A percentile compares a stretch with the other conserved stretches of the same genome.
These are phyloP conservation scores for Biscutella laevigata DNA, from an alignment of 441 rosid species.

Conservation along the genomic window DNA sequence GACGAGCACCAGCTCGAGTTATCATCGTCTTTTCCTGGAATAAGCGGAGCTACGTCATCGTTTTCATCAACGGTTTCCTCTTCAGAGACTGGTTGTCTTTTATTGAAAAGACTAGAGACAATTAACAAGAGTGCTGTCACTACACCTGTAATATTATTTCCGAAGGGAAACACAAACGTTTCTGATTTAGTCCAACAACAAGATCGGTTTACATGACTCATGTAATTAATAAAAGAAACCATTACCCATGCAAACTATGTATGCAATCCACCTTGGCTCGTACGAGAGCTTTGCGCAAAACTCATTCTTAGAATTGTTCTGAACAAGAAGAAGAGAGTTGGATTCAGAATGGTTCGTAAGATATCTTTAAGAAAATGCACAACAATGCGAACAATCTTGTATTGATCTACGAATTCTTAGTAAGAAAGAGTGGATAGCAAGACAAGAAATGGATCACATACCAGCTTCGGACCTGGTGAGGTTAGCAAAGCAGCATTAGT, in stretches of 20 bases:
- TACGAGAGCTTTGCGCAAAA: conserved; percentile 70
- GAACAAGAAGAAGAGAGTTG: conserved; percentile 21
- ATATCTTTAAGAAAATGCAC: conserved; percentile 1
- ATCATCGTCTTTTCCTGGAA: conserved; percentile 74
- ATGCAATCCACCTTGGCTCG: conserved; percentile 88
- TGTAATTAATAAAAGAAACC: not conserved
- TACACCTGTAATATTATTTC: conserved; percentile 41
- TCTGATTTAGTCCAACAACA: not conserved
- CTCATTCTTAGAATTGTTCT: conserved; percentile 46
- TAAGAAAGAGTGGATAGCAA: not conserved
- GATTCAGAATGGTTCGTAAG: not conserved
- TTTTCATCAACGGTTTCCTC: conserved; percentile 27
- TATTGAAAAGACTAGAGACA: conserved; percentile 54
- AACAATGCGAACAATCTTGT: conserved; percentile 2
- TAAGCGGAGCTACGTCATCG: conserved; percentile 63
- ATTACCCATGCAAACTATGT: conserved; percentile 75
- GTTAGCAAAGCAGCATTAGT: conserved; percentile 62
- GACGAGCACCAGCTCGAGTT: conserved; percentile 95
- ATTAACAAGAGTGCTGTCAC: conserved; percentile 56
- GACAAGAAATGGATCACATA: conserved; percentile 22
- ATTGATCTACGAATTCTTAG: not conserved
- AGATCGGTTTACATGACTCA: not conserved
- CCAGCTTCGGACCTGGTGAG: conserved; percentile 60
- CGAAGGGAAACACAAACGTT: conserved; percentile 1
- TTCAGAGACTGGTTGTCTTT: conserved; percentile 36